Evolutionary conservation across 441 rosid species (phyloP).

Genomic region (Euphorbia corollata): DNA sequence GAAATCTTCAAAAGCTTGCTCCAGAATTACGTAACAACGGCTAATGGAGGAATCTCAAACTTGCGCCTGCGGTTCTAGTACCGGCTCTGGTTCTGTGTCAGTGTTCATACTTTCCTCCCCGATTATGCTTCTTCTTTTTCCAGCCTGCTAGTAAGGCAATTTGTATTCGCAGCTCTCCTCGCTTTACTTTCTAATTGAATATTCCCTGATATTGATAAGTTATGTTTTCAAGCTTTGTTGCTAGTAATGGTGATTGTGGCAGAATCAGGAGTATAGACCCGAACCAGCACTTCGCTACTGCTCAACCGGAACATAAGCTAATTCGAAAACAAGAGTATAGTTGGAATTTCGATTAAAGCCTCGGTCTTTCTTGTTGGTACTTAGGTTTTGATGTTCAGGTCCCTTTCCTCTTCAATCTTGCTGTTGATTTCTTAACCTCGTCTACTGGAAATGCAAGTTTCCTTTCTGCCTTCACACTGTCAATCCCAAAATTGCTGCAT

Average conservation of each 20-base stretch:
- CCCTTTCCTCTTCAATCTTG: constrained; percentile 82
- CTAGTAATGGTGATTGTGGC: constrained; percentile 14
- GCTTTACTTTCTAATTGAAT: neutral
- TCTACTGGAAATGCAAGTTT: constrained; percentile 48
- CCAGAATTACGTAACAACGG: too few species aligned
- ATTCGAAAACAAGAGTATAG: too few species aligned
- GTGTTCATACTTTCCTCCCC: constrained; percentile 30
- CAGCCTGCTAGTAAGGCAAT: neutral
- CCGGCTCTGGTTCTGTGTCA: constrained; percentile 7
- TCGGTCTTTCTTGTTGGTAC: constrained; percentile 72
- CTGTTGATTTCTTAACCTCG: constrained; percentile 69
- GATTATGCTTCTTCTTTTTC: constrained; percentile 23
- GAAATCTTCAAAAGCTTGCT: too few species aligned
- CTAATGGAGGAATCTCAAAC: too few species aligned
- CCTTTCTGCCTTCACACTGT: constrained; percentile 44
- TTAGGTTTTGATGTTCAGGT: constrained; percentile 78
- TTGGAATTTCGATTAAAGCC: constrained; percentile 26
- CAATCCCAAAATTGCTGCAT: constrained; percentile 46
- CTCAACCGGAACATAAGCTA: constrained; percentile 19
- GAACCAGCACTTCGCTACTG: constrained; percentile 3
- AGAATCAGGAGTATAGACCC: too few species aligned
- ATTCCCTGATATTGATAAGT: constrained; percentile 23
- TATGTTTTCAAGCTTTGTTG: constrained; percentile 41
- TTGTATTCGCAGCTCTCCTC: neutral
- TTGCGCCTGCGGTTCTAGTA: neutral